Base-by-base conservation (phyloP, 1,284 basidiomycete species). In the Tilletia caries region DNA sequence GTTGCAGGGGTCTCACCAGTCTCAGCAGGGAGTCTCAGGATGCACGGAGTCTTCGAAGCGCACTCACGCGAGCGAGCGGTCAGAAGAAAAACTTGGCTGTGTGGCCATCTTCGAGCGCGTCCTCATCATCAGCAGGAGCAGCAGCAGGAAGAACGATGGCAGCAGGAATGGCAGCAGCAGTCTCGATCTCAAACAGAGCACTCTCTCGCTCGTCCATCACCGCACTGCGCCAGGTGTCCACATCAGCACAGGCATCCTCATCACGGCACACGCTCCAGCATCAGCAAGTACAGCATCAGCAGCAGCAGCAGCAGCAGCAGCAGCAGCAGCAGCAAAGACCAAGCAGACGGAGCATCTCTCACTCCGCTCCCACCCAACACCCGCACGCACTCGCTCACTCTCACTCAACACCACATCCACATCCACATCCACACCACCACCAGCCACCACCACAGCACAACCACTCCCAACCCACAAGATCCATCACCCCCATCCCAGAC, bases 121-220 rank as follows among this genome's bases (percentile, higher is more conserved):
- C n/a, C n/a, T n/a, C n/a, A n/a, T n/a, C 25, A 50, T 8, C 25
- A 50, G 3, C 48, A 13, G 20, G 5, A 13, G 27, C 13, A 23
- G 12, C 52, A 29, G 52, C 23, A 54, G 52, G 10, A 29, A 54
- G 52, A 23, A 54, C 37, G 15, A 15, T 54, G 52, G 52, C 52
- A 54, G 23, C 46, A 18, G 46, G 20, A 50, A 20, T 54, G 52
- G 25, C 52, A 54, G 52, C 52, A 54, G 52, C 44, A 44, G 43
- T 46, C 50, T 18, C 48, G 66, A 27, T 48, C 66, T n/a, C 66
- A 67, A 29, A 48, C 66, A 27, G 66, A 67, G 6, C 80, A n/a
- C 70, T 82, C 20, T 79, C 79, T 3, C 79, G 80, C 25, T 72
- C 67, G 25, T 72, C 79, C 23, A 69, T 75, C 25, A 66, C 81